A percentile compares a stretch with the other conserved stretches of the same genome.
Evolutionary conservation across 306 rosid genomes (phyloP).

Genomic region (Quercus rubra): DNA sequence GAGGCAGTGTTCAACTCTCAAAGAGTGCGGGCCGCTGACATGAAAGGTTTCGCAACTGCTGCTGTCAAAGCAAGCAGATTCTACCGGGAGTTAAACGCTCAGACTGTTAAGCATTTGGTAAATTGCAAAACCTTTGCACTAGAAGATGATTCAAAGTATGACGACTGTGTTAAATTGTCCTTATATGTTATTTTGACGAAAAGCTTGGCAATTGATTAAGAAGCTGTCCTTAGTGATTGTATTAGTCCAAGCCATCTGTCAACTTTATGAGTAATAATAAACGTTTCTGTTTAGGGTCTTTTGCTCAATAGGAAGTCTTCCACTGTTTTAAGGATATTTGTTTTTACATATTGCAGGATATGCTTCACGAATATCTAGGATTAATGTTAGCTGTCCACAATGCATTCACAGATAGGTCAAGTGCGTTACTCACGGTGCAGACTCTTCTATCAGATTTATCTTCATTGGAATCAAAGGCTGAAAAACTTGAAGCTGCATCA

Average conservation of each 20-base stretch:
- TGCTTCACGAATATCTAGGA: slow-evolving; percentile 93
- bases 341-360: slow-evolving; percentile 64
- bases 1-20: slow-evolving; percentile 65
- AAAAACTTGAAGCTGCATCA: slow-evolving; percentile 88
- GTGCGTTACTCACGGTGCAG: slow-evolving; percentile 86
- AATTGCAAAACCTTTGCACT: background rate
- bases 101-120: slow-evolving; percentile 95
- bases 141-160: background rate
- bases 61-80: slow-evolving; percentile 93
- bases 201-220: background rate
- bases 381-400: slow-evolving; percentile 78
- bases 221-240: slow-evolving; percentile 1
- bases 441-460: slow-evolving; percentile 80
- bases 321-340: background rate
- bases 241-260: background rate
- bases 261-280: background rate
- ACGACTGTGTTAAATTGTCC: background rate
- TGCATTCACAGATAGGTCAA: slow-evolving; percentile 88
- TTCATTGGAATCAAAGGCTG: slow-evolving; percentile 71
- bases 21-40: slow-evolving; percentile 70
- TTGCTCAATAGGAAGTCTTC: background rate
- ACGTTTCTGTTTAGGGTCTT: slow-evolving; percentile 1
- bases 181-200: background rate
- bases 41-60: slow-evolving; percentile 86
- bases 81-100: slow-evolving; percentile 83